Evolutionary conservation across 2,329 filamentous ascomycete genomes (phyloP), one percentile per base, ranked within the genome.

Genomic region (Verticillium albo-atrum): DNA sequence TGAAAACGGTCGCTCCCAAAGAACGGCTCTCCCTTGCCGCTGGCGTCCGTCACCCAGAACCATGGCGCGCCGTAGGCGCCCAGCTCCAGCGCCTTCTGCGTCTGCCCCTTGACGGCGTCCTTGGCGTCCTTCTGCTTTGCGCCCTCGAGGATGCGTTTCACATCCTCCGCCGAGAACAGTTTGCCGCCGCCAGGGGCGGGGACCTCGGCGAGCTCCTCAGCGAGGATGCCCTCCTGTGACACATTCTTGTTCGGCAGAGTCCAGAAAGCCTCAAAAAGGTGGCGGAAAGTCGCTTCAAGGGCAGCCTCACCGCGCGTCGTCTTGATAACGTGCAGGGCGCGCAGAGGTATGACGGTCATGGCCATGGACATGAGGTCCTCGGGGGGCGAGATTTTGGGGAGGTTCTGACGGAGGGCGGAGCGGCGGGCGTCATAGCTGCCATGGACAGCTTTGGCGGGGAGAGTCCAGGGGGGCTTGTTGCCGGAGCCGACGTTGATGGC

Each of bases 41-140:
- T 71, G 2, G 68, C 70, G 65, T 89, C 85, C 20, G 77, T 80
- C 3, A 87, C 89, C 82, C 86, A 87, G 61, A 90, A 78, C 90
- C 90, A 94, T 1, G 91, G 91, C 55, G 86, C 85, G 0, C 91
- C 91, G 72, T 90, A 94, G 0, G 90, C 90, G 0, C 90, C 90
- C 55, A 75, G 77, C 37, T 84, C 81, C 17, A 91, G 71, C 0
- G 84, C 88, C 63, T 80, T 79, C 61, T 84, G 78, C 20, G 89
- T 92, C 51, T 80, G 80, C 5, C 73, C 75, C 60, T 81, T 81
- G 28, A 91, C 73, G 30, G 63, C 65, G 10, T 71, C 68, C 70
- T 75, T 80, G 64, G 76, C 70, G 63, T 82, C 74, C 4, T 79
- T 76, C 25, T 77, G 78, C 6, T 68, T 73, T 0, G 82, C 78